These are phyloP conservation scores for Calendula officinalis DNA, from an alignment of 129 eudicot species.

Conservation along the genomic window DNA sequence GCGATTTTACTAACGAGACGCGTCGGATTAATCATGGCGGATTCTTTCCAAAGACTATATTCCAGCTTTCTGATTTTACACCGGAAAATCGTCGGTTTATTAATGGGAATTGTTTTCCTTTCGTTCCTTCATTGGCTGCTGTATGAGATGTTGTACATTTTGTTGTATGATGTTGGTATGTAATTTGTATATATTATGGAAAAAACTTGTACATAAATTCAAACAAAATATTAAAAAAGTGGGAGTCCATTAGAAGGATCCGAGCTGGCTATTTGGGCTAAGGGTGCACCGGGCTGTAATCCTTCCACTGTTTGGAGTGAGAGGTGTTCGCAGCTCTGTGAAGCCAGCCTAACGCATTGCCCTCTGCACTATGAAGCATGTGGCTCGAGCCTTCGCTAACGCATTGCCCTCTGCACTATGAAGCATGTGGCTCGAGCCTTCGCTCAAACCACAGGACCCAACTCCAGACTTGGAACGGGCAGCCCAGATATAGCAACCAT, in stretches of 20 bases:
- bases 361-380: slow-evolving; percentile 1
- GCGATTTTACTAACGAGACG: slow-evolving; percentile 26
- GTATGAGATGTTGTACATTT: slow-evolving; percentile 17
- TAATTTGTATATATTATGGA: neutral
- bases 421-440: slow-evolving; percentile 9
- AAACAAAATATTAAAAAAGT: neutral
- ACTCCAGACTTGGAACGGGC: slow-evolving; percentile 20
- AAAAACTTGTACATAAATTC: neutral
- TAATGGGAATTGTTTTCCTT: slow-evolving; percentile 35
- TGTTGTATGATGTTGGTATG: slow-evolving; percentile 2
- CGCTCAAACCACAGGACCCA: slow-evolving; percentile 8
- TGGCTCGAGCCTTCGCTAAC: slow-evolving; percentile 5
- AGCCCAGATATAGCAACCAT: neutral
- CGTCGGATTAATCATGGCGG: slow-evolving; percentile 29
- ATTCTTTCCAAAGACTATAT: slow-evolving; percentile 38
- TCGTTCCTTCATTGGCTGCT: slow-evolving; percentile 30
- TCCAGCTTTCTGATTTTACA: slow-evolving; percentile 35
- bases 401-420: neutral
- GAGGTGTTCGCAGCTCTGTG: slow-evolving; percentile 6
- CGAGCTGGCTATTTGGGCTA: neutral
- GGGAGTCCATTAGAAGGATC: slow-evolving; percentile 4
- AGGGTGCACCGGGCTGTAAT: neutral
- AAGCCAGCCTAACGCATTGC: slow-evolving; percentile 15
- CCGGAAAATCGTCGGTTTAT: slow-evolving; percentile 36
- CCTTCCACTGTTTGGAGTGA: slow-evolving; percentile 5